Evolutionary conservation across 2,329 filamentous ascomycete genomes (phyloP), one percentile per base, ranked within the genome.

Genomic region (Penicillium concentricum): DNA sequence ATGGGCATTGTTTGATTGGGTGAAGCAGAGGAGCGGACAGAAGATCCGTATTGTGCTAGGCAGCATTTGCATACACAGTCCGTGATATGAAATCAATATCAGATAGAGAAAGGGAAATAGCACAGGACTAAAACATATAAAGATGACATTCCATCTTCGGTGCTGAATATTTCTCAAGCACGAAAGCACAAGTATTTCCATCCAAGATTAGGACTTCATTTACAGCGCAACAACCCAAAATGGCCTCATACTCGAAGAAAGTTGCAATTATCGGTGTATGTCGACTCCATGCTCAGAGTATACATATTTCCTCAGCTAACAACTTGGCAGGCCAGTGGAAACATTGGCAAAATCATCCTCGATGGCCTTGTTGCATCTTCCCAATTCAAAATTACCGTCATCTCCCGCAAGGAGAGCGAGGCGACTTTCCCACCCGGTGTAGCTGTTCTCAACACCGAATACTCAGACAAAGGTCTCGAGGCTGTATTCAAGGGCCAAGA

Each of bases 401-500:
- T 73, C 9, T 64, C 67, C 12, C 67, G 68, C 43, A 49, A 58
- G 16, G 62, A 61, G 6, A 62, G 60, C 37, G 58, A 59, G 8
- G 42, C 61, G 3, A 64, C 52, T 16, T 68, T 69, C 56, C 63
- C 66, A 0, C 10, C 58, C 4, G 49, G 54, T 10, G 57, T 69
- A 37, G 62, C 39, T 10, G 52, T 67, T 35, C 56, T 62, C 57
- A 63, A 61, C 28, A 60, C 65, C 39, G 63, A 70, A 48, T 71
- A 69, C 55, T 67, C 67, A 2, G 44, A 59, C 1, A 13, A 51
- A 2, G 58, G 49, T 41, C 65, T 74, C 2, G 59, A 62, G 30
- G 43, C 61, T 12, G 61, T 61, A 9, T 67, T 74, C 20, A 60
- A 57, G 15, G 67, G 67, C 15, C 65, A 73, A 48, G 68, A 74